A percentile compares a stretch with the other conserved stretches of the same genome.
phyloP scores from a whole-genome alignment of 306 rosid genomes.

The Hylodesmum podocarpum region DNA sequence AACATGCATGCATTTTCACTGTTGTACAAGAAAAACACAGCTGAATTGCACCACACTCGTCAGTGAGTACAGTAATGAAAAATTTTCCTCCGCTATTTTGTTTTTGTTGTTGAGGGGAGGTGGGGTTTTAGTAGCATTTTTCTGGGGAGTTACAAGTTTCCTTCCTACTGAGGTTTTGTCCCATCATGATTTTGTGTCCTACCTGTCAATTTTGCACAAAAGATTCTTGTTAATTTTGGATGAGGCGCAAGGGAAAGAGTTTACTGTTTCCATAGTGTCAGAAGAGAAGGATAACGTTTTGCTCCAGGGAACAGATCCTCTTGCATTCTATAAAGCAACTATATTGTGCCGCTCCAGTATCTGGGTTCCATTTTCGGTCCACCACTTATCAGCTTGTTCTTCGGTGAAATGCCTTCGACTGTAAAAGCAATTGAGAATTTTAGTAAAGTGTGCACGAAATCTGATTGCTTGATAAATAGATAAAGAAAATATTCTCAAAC shows the following conservation, averaged over 20 bases:
- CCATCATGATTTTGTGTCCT: slow-evolving; percentile 40
- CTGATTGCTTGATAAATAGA: slow-evolving; percentile 13
- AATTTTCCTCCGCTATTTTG: slow-evolving; percentile 4
- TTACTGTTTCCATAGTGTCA: slow-evolving; percentile 45
- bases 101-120: background rate
- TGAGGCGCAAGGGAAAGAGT: slow-evolving; percentile 34
- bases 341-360: slow-evolving; percentile 65
- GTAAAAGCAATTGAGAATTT: slow-evolving; percentile 34
- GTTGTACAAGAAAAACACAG: slow-evolving; percentile 8
- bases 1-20: slow-evolving; percentile 20
- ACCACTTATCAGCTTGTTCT: slow-evolving; percentile 86
- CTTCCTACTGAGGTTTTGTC: slow-evolving; percentile 27
- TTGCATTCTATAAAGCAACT: slow-evolving; percentile 48
- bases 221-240: slow-evolving; percentile 19
- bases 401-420: slow-evolving; percentile 89
- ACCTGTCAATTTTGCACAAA: slow-evolving; percentile 32
- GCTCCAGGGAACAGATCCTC: slow-evolving; percentile 24
- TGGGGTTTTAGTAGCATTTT: slow-evolving; percentile 21
- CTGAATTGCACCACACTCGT: slow-evolving; percentile 26
- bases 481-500: slow-evolving; percentile 5
- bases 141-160: slow-evolving; percentile 12
- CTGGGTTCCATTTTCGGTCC: slow-evolving; percentile 76
- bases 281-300: slow-evolving; percentile 23
- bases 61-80: slow-evolving; percentile 19
- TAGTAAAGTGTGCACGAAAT: slow-evolving; percentile 26